Percentiles rank a stretch among this genome's conserved stretches.
Conservation (phyloP, 192 early-diverging fungal genomes). For the Coemansia interrupta region DNA sequence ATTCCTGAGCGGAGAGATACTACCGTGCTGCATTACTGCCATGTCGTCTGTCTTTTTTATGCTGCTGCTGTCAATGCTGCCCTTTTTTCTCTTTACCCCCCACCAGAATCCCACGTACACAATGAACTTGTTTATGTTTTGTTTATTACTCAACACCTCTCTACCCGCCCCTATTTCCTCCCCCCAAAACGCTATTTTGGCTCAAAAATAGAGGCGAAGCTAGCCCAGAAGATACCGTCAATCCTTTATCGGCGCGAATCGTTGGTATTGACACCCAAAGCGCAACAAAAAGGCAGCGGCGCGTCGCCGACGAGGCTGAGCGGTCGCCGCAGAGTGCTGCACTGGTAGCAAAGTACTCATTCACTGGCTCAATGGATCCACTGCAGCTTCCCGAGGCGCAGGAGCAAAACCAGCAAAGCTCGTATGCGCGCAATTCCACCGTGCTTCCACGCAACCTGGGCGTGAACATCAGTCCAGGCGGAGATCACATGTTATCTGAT, state of each 20-base stretch:
- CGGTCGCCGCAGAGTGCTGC: conserved; percentile 46
- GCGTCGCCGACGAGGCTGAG: conserved; percentile 5
- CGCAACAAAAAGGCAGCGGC: background rate
- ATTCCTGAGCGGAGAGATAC: background rate
- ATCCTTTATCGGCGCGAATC: conserved; percentile 7
- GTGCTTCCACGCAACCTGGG: conserved; percentile 34
- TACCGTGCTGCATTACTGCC: background rate
- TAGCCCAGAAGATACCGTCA: background rate
- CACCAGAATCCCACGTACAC: background rate
- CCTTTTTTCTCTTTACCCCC: background rate
- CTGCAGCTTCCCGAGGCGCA: conserved; percentile 7
- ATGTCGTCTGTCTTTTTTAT: background rate
- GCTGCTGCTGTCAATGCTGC: background rate
- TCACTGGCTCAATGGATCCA: conserved; percentile 18
- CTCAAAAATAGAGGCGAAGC: background rate
- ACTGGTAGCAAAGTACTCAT: conserved; percentile 36
- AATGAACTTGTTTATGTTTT: background rate
- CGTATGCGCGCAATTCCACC: conserved; percentile 3
- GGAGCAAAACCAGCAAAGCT: conserved; percentile 4
- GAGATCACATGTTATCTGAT: conserved; percentile 22
- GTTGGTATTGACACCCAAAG: background rate
- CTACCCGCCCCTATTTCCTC: no score
- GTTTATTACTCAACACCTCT: no score
- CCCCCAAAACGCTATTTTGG: no score
- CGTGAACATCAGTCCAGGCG: conserved; percentile 38